Conservation (phyloP, 345 rosid genomes). For the Eucalyptus microcorys region DNA sequence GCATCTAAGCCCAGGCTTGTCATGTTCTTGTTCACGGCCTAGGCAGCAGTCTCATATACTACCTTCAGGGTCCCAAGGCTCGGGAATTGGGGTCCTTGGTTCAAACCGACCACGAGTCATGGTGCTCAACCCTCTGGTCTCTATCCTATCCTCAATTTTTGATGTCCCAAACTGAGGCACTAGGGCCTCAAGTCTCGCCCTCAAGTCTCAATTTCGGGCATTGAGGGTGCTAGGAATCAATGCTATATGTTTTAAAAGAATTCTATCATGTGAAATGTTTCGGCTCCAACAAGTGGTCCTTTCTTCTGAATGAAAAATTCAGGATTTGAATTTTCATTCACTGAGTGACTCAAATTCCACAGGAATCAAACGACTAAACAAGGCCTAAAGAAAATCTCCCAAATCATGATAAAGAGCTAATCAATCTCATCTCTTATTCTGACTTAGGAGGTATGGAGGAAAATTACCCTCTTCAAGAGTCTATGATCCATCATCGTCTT, state of each 20-base stretch:
- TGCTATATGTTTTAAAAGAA: not conserved
- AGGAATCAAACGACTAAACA: not conserved
- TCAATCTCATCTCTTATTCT: not conserved
- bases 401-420: not conserved
- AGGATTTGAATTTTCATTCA: not conserved
- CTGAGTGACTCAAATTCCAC: not conserved
- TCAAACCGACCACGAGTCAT: too few species aligned
- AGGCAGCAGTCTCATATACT: too few species aligned
- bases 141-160: too few species aligned
- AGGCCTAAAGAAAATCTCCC: not conserved
- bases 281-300: not conserved
- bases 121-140: too few species aligned
- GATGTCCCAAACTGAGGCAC: not conserved
- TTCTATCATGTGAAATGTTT: not conserved
- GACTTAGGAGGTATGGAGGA: not conserved
- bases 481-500: too few species aligned
- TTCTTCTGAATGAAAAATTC: not conserved
- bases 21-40: too few species aligned
- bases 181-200: not conserved
- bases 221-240: not conserved
- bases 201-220: not conserved
- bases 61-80: too few species aligned
- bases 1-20: too few species aligned
- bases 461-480: not conserved
- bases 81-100: too few species aligned